phyloP scores from a whole-genome alignment of 306 rosid species.

The Spatholobus suberectus region DNA sequence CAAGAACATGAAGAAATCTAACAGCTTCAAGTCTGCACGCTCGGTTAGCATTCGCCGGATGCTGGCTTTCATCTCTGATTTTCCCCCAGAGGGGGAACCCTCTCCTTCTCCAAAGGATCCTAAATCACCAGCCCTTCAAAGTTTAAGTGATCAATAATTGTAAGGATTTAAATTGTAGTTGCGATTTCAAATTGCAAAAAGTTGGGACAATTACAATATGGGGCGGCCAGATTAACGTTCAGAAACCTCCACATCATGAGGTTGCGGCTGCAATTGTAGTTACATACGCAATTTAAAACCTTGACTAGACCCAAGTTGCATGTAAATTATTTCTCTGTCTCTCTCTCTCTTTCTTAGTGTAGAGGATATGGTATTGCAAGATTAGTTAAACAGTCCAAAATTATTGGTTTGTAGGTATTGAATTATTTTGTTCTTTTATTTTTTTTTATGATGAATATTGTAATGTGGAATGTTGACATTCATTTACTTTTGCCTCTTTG shows the following conservation, averaged over 20 bases:
- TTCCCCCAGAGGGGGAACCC: conserved; percentile 67
- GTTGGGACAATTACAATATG: not conserved
- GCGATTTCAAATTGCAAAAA: no score
- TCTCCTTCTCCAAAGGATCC: conserved; percentile 59
- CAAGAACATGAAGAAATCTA: conserved; percentile 50
- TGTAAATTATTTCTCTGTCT: conserved; percentile 9
- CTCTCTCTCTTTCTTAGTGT: not conserved
- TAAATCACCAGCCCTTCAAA: conserved; percentile 43
- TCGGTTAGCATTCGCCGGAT: conserved; percentile 73
- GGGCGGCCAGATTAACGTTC: not conserved
- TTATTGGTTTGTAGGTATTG: not conserved
- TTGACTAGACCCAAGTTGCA: not conserved
- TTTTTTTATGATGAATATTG: not conserved
- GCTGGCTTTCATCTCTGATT: conserved; percentile 68
- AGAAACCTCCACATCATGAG: not conserved
- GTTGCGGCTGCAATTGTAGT: not conserved
- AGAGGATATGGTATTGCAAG: conserved; percentile 10
- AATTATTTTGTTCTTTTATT: conserved; percentile 43
- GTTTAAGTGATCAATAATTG: not conserved
- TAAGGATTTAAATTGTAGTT: not conserved
- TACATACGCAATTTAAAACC: not conserved
- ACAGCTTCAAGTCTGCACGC: conserved; percentile 74
- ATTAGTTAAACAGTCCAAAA: not conserved
- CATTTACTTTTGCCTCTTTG: not conserved
- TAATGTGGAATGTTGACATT: conserved; percentile 26